A percentile compares a stretch with the other conserved stretches of the same genome.
phyloP scores from a whole-genome alignment of 768 basidiomycete genomes.

The Suillus subaureus region DNA sequence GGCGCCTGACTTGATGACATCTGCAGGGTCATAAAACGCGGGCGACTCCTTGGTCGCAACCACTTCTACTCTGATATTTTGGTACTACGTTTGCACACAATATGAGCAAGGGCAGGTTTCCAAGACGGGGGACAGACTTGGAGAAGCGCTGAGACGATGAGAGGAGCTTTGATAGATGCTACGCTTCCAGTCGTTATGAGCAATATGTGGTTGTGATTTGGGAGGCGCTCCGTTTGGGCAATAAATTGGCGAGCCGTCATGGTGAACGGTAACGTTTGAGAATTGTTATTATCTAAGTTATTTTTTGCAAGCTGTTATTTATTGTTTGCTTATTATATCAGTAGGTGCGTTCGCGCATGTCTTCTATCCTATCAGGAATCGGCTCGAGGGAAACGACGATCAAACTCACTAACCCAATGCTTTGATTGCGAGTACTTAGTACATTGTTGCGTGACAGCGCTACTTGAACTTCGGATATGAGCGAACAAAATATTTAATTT shows the following conservation, averaged over 20 bases:
- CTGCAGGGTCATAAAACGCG: slow-evolving; percentile 67
- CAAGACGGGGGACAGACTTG: slow-evolving; percentile 40
- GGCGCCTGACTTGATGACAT: slow-evolving; percentile 53
- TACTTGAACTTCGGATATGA: no score
- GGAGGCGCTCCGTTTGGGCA: slow-evolving; percentile 29
- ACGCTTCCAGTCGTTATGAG: slow-evolving; percentile 93
- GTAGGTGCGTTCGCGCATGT: no score
- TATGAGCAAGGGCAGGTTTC: neutral
- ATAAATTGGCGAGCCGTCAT: slow-evolving; percentile 21
- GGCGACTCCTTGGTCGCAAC: slow-evolving; percentile 80
- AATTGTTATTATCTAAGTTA: slow-evolving; percentile 9
- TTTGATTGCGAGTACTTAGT: no score
- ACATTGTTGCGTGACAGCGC: no score
- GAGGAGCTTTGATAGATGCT: slow-evolving; percentile 89
- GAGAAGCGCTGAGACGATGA: slow-evolving; percentile 81
- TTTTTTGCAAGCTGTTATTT: no score
- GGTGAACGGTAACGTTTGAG: neutral
- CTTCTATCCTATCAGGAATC: no score
- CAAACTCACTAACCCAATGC: no score
- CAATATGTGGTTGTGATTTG: slow-evolving; percentile 58
- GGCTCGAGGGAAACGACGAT: no score
- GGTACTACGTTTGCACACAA: slow-evolving; percentile 50
- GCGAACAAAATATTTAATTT: no score
- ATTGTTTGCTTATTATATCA: no score
- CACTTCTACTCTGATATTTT: slow-evolving; percentile 77